These are phyloP conservation scores for Aschersonia sp. DNA, from an alignment of 2,329 filamentous ascomycete genomes.

Conservation along the genomic window DNA sequence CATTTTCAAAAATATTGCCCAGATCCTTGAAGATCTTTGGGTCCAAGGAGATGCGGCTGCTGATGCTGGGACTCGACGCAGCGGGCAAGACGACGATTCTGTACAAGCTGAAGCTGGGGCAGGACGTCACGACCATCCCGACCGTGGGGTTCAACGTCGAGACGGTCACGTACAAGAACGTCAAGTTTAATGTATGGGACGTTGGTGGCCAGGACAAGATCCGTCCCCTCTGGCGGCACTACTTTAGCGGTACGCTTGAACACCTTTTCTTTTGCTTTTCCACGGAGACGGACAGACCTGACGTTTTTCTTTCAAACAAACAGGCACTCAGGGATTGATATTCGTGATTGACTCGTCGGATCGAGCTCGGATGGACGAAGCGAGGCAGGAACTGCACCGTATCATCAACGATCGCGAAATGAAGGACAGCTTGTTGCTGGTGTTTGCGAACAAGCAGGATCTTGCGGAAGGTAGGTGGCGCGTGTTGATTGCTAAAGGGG, in stretches of 20 bases:
- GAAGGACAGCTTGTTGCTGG: constrained; percentile 84
- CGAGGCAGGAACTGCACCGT: constrained; percentile 82
- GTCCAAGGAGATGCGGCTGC: constrained; percentile 95
- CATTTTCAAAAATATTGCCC: constrained; percentile 91
- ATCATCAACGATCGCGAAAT: constrained; percentile 98
- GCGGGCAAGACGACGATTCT: constrained; percentile 98
- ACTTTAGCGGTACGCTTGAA: constrained; percentile 58
- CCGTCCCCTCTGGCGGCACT: constrained; percentile 90
- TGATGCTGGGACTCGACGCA: constrained; percentile 96
- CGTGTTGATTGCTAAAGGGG: no score
- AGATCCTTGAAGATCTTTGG: constrained; percentile 99
- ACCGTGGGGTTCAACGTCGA: constrained; percentile 99
- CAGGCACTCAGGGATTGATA: constrained; percentile 92
- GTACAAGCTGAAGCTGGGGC: constrained; percentile 97
- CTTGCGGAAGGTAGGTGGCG: constrained; percentile 52
- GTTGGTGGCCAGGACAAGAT: constrained; percentile 99
- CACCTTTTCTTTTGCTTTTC: not conserved
- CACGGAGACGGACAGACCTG: not conserved
- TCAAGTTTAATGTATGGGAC: constrained; percentile 99
- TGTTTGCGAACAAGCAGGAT: constrained; percentile 99
- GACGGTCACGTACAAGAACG: constrained; percentile 97
- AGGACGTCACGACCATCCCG: constrained; percentile 95
- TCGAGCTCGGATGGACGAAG: constrained; percentile 81
- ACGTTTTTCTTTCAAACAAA: not conserved
- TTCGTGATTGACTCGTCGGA: constrained; percentile 98